A percentile compares a stretch with the other conserved stretches of the same genome.
Evolutionary conservation across 768 basidiomycete genomes (phyloP).

Genomic region (Mycena floridula): DNA sequence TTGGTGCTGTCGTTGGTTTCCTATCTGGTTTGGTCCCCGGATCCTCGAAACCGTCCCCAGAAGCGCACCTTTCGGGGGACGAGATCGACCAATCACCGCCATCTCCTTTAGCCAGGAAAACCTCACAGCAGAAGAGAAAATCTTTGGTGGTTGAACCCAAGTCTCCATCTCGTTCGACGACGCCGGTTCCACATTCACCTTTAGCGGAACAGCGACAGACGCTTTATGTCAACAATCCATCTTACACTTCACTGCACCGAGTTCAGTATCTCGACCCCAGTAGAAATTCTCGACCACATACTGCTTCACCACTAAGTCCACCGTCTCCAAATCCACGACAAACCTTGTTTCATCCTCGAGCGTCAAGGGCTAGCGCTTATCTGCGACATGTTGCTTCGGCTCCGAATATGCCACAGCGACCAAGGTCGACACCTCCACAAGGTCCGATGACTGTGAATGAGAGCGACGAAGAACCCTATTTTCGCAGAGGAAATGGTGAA

Average conservation of each 20-base stretch:
- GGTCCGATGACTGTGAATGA: conserved; percentile 26
- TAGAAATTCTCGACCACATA: conserved; percentile 1
- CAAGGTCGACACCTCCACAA: conserved; percentile 24
- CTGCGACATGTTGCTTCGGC: conserved; percentile 71
- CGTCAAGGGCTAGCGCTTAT: conserved; percentile 58
- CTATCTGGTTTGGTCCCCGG: conserved; percentile 56
- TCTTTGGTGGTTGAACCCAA: no score
- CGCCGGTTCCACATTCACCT: not conserved
- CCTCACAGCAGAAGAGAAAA: no score
- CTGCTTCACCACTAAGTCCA: conserved; percentile 14
- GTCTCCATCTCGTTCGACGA: not conserved
- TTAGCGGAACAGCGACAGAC: not conserved
- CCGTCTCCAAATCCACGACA: conserved; percentile 17
- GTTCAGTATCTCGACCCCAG: conserved; percentile 15
- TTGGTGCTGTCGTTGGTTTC: conserved; percentile 65
- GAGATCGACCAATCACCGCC: conserved; percentile 13
- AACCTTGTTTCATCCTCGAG: conserved; percentile 28
- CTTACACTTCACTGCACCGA: not conserved
- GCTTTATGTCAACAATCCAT: not conserved
- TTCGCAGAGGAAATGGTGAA: conserved; percentile 21
- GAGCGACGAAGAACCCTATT: conserved; percentile 13
- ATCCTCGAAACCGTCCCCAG: conserved; percentile 6
- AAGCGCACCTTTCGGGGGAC: not conserved
- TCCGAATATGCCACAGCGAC: conserved; percentile 33
- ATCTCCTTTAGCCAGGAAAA: not conserved